These are phyloP conservation scores for Exophiala viscosa DNA, from an alignment of 2,329 filamentous ascomycete genomes.

Conservation along the genomic window DNA sequence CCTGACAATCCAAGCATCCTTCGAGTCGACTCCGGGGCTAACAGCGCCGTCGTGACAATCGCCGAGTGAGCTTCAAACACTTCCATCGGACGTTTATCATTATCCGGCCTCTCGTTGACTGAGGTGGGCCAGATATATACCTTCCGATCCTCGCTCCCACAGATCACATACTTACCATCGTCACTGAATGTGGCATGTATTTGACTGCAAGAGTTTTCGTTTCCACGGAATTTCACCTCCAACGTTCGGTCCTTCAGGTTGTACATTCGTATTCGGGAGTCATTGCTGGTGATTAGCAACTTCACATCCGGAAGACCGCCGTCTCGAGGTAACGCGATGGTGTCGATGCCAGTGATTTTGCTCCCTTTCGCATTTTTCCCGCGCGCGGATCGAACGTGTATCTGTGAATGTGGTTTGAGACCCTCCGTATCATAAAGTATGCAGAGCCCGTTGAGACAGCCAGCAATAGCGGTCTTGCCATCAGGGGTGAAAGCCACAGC, in stretches of 20 bases:
- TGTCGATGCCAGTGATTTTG: constrained; percentile 93
- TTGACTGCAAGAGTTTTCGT: constrained; percentile 85
- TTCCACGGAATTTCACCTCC: constrained; percentile 85
- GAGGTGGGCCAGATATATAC: constrained; percentile 85
- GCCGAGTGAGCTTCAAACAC: constrained; percentile 86
- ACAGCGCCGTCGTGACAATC: constrained; percentile 82
- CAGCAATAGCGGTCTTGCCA: constrained; percentile 83
- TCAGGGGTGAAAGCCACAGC: constrained; percentile 92
- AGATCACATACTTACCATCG: constrained; percentile 80
- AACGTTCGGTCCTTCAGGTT: constrained; percentile 78
- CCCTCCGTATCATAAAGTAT: constrained; percentile 92
- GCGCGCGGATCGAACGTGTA: constrained; percentile 87
- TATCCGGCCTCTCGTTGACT: constrained; percentile 47
- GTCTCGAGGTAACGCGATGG: constrained; percentile 58
- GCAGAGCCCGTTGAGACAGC: constrained; percentile 78
- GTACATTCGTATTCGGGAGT: constrained; percentile 87
- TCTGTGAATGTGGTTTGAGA: constrained; percentile 75
- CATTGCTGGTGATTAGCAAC: constrained; percentile 87
- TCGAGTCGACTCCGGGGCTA: constrained; percentile 75
- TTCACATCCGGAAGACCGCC: constrained; percentile 66
- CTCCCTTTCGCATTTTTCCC: constrained; percentile 94
- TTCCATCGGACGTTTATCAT: constrained; percentile 76
- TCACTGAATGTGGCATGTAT: constrained; percentile 87
- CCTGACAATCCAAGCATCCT: constrained; percentile 75
- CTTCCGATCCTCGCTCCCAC: constrained; percentile 86